Evolutionary conservation across 2,329 filamentous ascomycete genomes (phyloP).

Genomic region (Aspergillus fructus): DNA sequence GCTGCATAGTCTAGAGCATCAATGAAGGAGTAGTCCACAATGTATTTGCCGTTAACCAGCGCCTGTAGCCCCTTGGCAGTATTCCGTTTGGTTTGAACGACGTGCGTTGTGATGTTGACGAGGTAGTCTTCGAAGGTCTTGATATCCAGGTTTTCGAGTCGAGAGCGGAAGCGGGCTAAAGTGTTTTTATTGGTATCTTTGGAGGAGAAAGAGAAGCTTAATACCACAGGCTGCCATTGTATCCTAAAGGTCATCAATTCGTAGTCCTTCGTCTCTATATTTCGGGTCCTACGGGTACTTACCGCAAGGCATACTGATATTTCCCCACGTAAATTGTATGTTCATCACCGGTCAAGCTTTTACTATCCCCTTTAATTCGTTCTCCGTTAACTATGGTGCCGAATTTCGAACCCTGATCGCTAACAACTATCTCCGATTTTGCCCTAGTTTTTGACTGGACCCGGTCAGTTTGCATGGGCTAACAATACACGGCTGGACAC

Average conservation of each 20-base stretch:
- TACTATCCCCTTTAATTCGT: constrained; percentile 63
- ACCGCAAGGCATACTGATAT: constrained; percentile 57
- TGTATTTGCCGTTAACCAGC: constrained; percentile 73
- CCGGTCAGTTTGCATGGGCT: constrained; percentile 12
- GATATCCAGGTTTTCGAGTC: constrained; percentile 81
- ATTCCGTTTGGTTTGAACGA: constrained; percentile 86
- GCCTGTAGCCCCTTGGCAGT: constrained; percentile 84
- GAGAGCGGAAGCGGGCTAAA: constrained; percentile 60
- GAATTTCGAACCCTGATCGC: constrained; percentile 79
- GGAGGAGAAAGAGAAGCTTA: constrained; percentile 75
- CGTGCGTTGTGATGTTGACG: constrained; percentile 73
- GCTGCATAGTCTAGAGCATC: constrained; percentile 67
- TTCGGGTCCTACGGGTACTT: not conserved
- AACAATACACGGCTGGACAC: not conserved
- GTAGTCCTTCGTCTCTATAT: not conserved
- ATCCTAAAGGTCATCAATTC: constrained; percentile 51
- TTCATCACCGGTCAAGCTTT: constrained; percentile 55
- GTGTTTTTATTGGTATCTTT: constrained; percentile 66
- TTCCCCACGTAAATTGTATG: constrained; percentile 72
- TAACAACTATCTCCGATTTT: constrained; percentile 69
- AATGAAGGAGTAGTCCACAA: constrained; percentile 73
- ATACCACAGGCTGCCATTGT: constrained; percentile 75
- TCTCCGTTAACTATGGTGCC: constrained; percentile 77
- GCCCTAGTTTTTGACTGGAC: constrained; percentile 60
- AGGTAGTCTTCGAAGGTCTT: constrained; percentile 77